Percentiles rank a stretch among this genome's conserved stretches.
These are phyloP conservation scores for Mycena filopes DNA, from an alignment of 768 basidiomycete genomes.

Conservation along the genomic window DNA sequence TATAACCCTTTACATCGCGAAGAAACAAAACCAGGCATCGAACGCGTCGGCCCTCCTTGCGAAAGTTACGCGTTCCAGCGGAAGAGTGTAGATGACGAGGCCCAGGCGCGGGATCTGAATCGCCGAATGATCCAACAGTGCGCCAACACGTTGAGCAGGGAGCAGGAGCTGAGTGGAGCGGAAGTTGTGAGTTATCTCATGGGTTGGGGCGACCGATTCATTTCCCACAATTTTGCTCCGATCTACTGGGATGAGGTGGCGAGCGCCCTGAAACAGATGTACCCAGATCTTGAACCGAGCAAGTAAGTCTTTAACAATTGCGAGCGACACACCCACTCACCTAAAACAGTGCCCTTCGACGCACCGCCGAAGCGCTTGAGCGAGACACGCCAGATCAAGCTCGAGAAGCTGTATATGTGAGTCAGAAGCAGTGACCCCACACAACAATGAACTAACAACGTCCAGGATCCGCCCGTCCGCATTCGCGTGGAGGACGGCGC, in stretches of 20 bases:
- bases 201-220: slow-evolving; percentile 52
- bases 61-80: slow-evolving; percentile 39
- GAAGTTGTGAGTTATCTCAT: slow-evolving; percentile 52
- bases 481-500: neutral
- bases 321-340: too few relatives aligned
- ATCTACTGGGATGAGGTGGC: slow-evolving; percentile 46
- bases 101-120: slow-evolving; percentile 36
- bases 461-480: neutral
- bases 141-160: slow-evolving; percentile 42
- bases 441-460: too few relatives aligned
- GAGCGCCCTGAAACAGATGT: slow-evolving; percentile 20
- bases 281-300: neutral
- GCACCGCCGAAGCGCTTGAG: neutral
- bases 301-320: neutral
- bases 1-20: slow-evolving; percentile 50
- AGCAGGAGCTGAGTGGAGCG: slow-evolving; percentile 51
- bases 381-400: too few relatives aligned
- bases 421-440: too few relatives aligned
- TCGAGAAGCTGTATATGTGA: too few relatives aligned
- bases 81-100: slow-evolving; percentile 13
- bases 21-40: slow-evolving; percentile 47
- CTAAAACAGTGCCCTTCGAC: neutral
- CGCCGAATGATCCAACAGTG: slow-evolving; percentile 45
- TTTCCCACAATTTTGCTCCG: slow-evolving; percentile 47
- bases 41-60: slow-evolving; percentile 54